Percentiles rank a stretch among this genome's conserved stretches.
Evolutionary conservation across 257 asterid genomes (phyloP).

Genomic region (Solanum pennellii): DNA sequence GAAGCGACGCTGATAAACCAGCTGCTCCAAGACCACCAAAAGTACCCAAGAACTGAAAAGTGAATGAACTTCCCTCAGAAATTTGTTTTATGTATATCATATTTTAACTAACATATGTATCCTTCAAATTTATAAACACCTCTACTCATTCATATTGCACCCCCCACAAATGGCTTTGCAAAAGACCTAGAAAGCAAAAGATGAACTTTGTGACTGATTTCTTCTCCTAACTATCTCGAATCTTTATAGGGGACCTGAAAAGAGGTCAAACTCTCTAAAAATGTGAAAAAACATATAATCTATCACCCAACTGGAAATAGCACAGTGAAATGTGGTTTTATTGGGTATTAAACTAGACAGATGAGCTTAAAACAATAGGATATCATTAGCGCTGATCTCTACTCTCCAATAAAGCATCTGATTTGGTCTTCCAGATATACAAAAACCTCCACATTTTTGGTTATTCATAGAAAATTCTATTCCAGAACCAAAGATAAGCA

Average conservation of each 20-base stretch:
- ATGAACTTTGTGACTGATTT: neutral
- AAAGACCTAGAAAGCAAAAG: neutral
- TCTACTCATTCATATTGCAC: neutral
- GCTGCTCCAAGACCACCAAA: conserved; percentile 93
- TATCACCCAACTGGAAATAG: neutral
- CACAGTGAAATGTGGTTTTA: neutral
- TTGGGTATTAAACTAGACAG: neutral
- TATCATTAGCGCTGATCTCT: neutral
- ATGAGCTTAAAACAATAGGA: neutral
- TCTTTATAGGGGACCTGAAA: neutral
- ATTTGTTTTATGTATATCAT: neutral
- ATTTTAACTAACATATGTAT: neutral
- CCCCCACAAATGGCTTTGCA: neutral
- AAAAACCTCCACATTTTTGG: neutral
- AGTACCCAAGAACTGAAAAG: conserved; percentile 66
- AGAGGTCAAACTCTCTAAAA: neutral
- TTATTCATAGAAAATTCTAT: neutral
- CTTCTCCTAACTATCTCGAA: neutral
- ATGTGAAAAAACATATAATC: neutral
- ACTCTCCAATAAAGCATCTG: neutral
- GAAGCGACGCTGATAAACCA: conserved; percentile 86
- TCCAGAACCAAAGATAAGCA: neutral
- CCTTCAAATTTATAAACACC: neutral
- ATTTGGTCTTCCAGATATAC: neutral
- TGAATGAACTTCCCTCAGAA: neutral